These are phyloP conservation scores for Naganishia vaughanmartiniae DNA, from an alignment of 768 basidiomycete species.

Conservation along the genomic window DNA sequence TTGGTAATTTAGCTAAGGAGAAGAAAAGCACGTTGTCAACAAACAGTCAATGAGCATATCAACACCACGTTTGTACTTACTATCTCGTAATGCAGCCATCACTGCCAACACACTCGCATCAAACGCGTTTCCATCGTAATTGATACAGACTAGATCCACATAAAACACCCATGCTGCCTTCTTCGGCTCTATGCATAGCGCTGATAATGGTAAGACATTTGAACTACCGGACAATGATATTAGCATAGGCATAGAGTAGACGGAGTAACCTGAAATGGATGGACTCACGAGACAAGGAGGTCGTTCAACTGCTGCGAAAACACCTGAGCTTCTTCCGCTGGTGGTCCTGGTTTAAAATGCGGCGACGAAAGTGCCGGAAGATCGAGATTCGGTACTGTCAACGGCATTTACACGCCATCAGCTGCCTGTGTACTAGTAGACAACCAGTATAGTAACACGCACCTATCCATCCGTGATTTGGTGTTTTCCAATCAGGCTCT, in stretches of 20 bases:
- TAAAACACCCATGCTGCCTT: conserved; percentile 92
- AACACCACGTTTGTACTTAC: conserved; percentile 56
- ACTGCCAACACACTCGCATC: conserved; percentile 86
- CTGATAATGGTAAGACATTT: conserved; percentile 62
- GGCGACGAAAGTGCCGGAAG: conserved; percentile 89
- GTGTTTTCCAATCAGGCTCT: conserved; percentile 76
- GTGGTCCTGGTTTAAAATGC: conserved; percentile 91
- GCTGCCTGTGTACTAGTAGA: background rate
- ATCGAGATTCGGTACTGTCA: conserved; percentile 86
- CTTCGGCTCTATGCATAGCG: conserved; percentile 74
- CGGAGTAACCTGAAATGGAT: background rate
- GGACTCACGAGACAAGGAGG: conserved; percentile 66
- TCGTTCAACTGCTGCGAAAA: conserved; percentile 79
- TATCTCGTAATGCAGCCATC: conserved; percentile 78
- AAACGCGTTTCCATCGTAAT: conserved; percentile 93
- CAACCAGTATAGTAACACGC: conserved; percentile 40
- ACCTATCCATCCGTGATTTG: conserved; percentile 80
- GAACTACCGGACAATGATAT: conserved; percentile 57
- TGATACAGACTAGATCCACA: conserved; percentile 89
- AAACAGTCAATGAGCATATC: conserved; percentile 25
- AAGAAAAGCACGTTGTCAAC: background rate
- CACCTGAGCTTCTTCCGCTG: conserved; percentile 88
- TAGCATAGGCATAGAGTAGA: background rate
- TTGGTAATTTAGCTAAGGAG: conserved; percentile 56
- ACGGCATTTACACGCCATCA: background rate